Evolutionary conservation across 1,284 basidiomycete species (phyloP), one percentile per base, ranked within the genome.

Genomic region (Phylloboletellus chloephorus): DNA sequence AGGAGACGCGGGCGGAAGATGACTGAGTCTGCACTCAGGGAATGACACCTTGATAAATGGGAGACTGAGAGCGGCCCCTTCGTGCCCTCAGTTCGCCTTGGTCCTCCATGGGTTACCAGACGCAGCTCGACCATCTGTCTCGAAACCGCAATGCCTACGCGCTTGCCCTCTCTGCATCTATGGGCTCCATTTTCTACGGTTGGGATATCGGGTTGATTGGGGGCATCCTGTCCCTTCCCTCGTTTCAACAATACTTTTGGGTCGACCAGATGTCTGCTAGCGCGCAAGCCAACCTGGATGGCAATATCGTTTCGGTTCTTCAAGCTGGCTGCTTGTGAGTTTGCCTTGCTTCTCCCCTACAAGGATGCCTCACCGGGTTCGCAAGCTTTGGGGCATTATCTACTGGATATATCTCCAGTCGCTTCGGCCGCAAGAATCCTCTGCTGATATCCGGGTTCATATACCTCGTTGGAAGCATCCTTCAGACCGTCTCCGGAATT

Each of bases 281-380:
- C 13, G 60, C 62, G 9, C 54, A 56, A 20, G 71, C 72, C 8
- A 53, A 67, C 41, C 44, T 76, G 16, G 65, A 64, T 32, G 74
- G 74, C 5, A 77, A 80, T 52, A 72, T 81, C 26, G 79, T 80
- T 13, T 65, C 76, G 0, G 66, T 79, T 36, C 58, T 80, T 26
- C 78, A 79, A 44, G 77, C 67, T 4, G 74, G 76, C 8, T 72
- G 67, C 41, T 76, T 80, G 75, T 80, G 66, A 52, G 78, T 68
- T 40, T 32, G 45, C 47, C 19, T 45, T 34, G 1, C 22, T n/a
- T 12, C 19, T 9, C 34, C 17, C 31, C 19, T 39, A 22, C 30
- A 31, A 15, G 10, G 7, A 5, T 7, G 10, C 9, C 26, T 49
- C 11, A 52, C 23, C 8, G 37, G 21, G 21, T 24, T 19, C 7